Evolutionary conservation across 202 grass and related monocot genomes (phyloP).

Genomic region (Musa balbisiana): DNA sequence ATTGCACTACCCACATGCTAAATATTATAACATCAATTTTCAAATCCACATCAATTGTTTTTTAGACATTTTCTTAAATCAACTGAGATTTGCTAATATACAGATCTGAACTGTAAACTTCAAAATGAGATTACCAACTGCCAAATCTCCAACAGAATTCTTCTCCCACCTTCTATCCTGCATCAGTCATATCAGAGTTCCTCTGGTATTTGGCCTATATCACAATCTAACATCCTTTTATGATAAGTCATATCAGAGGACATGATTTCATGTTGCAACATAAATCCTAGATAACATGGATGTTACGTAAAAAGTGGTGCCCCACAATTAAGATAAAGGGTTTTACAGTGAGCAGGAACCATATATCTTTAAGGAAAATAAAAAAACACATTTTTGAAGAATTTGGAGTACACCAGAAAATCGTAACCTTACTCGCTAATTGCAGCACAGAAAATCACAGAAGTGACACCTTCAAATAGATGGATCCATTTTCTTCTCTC

Average conservation of each 20-base stretch:
- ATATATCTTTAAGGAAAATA: neutral
- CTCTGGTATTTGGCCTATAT: neutral
- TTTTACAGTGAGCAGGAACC: neutral
- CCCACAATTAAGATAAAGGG: neutral
- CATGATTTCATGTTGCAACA: neutral
- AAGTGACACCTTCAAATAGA: conserved; percentile 95
- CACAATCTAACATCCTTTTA: neutral
- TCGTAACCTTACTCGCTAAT: conserved; percentile 80
- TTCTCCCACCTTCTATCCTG: too few species aligned
- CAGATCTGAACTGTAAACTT: too few species aligned
- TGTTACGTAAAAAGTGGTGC: neutral
- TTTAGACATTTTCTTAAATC: too few species aligned
- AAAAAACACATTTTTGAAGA: neutral
- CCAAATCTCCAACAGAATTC: too few species aligned
- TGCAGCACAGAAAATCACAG: conserved; percentile 96
- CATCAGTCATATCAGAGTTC: neutral
- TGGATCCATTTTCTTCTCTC: conserved; percentile 99
- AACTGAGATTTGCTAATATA: too few species aligned
- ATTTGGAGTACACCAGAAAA: conserved; percentile 1
- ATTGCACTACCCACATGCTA: too few species aligned
- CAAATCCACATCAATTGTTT: too few species aligned
- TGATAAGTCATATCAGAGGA: neutral
- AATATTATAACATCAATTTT: too few species aligned
- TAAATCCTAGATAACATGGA: neutral
- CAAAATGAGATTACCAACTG: too few species aligned